Evolutionary conservation across 2,329 filamentous ascomycete genomes (phyloP).

Genomic region (Tolypocladium ophioglossoides): DNA sequence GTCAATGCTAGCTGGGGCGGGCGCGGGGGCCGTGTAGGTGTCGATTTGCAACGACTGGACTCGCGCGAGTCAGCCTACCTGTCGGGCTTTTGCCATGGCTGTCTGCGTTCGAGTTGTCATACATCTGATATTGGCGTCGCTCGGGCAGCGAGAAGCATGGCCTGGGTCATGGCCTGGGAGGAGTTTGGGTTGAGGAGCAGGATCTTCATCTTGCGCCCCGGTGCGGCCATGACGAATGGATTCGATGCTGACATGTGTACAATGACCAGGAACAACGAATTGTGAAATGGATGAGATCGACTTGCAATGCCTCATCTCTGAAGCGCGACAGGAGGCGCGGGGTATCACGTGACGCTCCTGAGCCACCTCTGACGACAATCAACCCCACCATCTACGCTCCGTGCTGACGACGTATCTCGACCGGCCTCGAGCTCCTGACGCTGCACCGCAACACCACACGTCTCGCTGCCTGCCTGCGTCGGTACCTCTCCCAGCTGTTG

Average conservation of each 20-base stretch:
- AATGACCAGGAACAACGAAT: background rate
- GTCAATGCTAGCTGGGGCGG: conserved; percentile 67
- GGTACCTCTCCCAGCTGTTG: conserved; percentile 9
- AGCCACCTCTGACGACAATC: conserved; percentile 26
- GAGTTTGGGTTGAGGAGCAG: conserved; percentile 76
- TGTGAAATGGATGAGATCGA: background rate
- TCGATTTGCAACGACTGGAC: conserved; percentile 36
- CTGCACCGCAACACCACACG: conserved; percentile 1
- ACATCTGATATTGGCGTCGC: conserved; percentile 16
- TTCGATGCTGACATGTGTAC: background rate
- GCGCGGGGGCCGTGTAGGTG: conserved; percentile 54
- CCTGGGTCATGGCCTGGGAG: conserved; percentile 59
- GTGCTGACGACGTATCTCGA: conserved; percentile 4
- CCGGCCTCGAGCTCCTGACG: background rate
- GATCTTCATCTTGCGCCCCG: conserved; percentile 25
- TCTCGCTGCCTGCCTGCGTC: background rate
- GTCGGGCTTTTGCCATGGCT: background rate
- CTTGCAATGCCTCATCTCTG: background rate
- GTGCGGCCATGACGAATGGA: background rate
- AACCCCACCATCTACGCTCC: conserved; percentile 19
- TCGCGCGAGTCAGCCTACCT: background rate
- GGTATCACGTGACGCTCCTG: conserved; percentile 27
- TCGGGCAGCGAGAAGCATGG: conserved; percentile 30
- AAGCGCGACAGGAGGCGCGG: conserved; percentile 11
- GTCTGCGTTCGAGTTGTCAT: background rate